Evolutionary conservation across 768 basidiomycete species (phyloP), one percentile per base, ranked within the genome.

Genomic region (Candolleomyces eurysporus): DNA sequence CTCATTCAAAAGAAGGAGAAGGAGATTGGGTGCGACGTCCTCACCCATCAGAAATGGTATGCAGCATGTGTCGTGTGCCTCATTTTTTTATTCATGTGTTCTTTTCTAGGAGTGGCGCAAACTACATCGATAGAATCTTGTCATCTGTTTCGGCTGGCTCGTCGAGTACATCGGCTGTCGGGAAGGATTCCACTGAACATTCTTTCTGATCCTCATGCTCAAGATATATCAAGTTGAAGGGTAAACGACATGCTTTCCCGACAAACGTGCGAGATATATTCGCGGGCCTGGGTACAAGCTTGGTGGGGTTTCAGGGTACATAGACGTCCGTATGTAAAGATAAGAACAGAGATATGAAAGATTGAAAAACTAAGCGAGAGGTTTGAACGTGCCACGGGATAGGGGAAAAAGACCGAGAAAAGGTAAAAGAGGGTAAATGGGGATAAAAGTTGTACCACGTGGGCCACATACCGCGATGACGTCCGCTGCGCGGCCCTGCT

Each of bases 21-120:
- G 73, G 92, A 89, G 67, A 84, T 94, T 55, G 90, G 90, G 39
- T 91, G 90, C 62, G 94, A 96, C 71, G 93, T 96, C 36, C 78
- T 96, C 51, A 96, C 91, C 3, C 94, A 96, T 73, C 94, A 96
- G 77, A 96, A 94, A 82, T 97, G 94, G 94, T 87, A 45, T 60
- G 82, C 45, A 17, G 52, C 42, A 32, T 31, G 9, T 61, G 49
- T 21, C 74, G 19, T 45, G 51, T 49, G 19, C 55, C 26, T 45
- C 40, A 17, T 48, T 21, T 48, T 48, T 22, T 57, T 42, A 59
- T 62, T 19, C 43, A 50, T 45, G 51, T 22, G 56, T 53, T 11
- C 48, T 56, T 48, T 43, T 65, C 7, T 67, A 92, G 90, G 90
- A 94, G 92, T 64, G 94, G 94, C 40, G 94, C 94, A 22, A 91